Evolutionary conservation across 1,284 basidiomycete genomes (phyloP).

Genomic region (Cryptococcus hybrid): DNA sequence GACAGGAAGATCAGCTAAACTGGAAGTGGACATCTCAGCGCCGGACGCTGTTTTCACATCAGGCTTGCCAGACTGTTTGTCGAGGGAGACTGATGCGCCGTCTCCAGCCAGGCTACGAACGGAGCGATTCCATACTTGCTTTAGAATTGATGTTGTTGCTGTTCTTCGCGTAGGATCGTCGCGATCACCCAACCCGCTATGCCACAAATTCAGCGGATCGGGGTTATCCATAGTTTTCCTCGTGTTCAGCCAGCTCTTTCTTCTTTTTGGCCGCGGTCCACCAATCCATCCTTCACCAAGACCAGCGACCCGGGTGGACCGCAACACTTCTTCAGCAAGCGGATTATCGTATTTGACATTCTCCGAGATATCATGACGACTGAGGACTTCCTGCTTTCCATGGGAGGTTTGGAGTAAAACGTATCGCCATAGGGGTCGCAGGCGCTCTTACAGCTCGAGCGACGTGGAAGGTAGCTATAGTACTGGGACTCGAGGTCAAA

Average conservation of each 20-base stretch:
- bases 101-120: slow-evolving; percentile 11
- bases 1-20: background rate
- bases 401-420: background rate
- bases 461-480: background rate
- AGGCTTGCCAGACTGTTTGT: background rate
- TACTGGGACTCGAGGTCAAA: too few relatives aligned
- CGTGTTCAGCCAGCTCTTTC: slow-evolving; percentile 12
- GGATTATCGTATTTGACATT: background rate
- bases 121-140: slow-evolving; percentile 25
- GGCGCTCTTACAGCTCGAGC: background rate
- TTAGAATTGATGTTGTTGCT: slow-evolving; percentile 9
- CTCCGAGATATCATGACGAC: background rate
- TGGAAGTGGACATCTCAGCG: background rate
- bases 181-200: background rate
- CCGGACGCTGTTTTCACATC: background rate
- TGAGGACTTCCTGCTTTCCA: background rate
- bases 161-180: background rate
- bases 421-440: background rate
- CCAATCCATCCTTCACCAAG: slow-evolving; percentile 44
- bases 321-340: slow-evolving; percentile 20
- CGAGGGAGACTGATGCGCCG: slow-evolving; percentile 3
- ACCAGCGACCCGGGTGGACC: slow-evolving; percentile 36
- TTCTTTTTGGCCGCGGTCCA: slow-evolving; percentile 13
- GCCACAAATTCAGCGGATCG: slow-evolving; percentile 25
- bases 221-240: slow-evolving; percentile 3